A percentile compares a stretch with the other conserved stretches of the same genome.
Evolutionary conservation across 805 yeast species (phyloP).

Genomic region (Candida xiaguanensis): DNA sequence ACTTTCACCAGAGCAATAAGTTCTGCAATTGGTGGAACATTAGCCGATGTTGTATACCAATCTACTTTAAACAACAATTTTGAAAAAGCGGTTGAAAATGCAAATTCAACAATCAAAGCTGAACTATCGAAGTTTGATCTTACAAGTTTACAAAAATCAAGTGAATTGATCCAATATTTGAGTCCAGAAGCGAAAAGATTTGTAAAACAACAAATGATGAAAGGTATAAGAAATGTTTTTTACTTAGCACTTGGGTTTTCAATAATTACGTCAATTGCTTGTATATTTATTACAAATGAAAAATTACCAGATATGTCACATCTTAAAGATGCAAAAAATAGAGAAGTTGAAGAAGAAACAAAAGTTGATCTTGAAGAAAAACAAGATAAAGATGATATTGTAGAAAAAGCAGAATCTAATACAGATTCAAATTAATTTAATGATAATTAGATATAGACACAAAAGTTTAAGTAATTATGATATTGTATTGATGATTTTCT

Average conservation of each 20-base stretch:
- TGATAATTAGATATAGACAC: too few relatives aligned
- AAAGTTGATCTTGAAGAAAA: too few relatives aligned
- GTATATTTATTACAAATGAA: slow-evolving; percentile 34
- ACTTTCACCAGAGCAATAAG: slow-evolving; percentile 44
- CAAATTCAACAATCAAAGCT: slow-evolving; percentile 8
- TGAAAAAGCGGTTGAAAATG: slow-evolving; percentile 5
- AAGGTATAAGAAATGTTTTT: slow-evolving; percentile 36
- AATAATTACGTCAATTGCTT: slow-evolving; percentile 22
- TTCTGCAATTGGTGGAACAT: slow-evolving; percentile 39
- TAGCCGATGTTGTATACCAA: slow-evolving; percentile 11
- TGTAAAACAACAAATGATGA: slow-evolving; percentile 28
- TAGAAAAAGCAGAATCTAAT: too few relatives aligned
- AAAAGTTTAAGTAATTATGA: too few relatives aligned
- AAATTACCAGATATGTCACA: slow-evolving; percentile 18
- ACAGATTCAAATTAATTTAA: too few relatives aligned
- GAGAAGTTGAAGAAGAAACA: background rate
- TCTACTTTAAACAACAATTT: slow-evolving; percentile 11
- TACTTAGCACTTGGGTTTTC: slow-evolving; percentile 39
- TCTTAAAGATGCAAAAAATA: background rate
- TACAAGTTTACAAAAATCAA: slow-evolving; percentile 5
- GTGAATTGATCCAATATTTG: slow-evolving; percentile 10
- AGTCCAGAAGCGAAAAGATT: slow-evolving; percentile 20
- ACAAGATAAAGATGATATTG: too few relatives aligned
- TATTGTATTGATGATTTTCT: too few relatives aligned
- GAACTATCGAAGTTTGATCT: slow-evolving; percentile 13